Evolutionary conservation across 257 asterid species (phyloP), one percentile per base, ranked within the genome.

Genomic region (Agastache rugosa): DNA sequence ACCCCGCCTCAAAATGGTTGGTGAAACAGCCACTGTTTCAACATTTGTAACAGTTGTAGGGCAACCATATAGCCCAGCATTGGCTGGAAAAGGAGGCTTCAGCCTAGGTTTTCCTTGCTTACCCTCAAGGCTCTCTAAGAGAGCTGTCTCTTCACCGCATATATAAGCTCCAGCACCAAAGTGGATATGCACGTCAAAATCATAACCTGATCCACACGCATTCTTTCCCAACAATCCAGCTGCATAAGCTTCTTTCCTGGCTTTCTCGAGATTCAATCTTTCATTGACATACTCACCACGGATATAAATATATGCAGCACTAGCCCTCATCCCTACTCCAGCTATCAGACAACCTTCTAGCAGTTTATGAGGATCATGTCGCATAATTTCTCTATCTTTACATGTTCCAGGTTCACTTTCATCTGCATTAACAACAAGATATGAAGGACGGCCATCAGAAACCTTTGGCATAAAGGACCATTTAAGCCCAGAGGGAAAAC

Each of bases 361-460:
- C 65, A 95, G 82, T 64, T 95, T 95, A 86, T 95, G 99, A 29
- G 99, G 99, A 85, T 95, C 99, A 63, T 95, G 99, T 29, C 98
- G 92, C 99, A 92, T 95, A 41, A 95, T 95, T 85, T 95, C 98
- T 84, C 99, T 86, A 73, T 95, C 99, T 80, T 92, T 95, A 79
- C 98, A 95, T 0, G 98, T 95, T 69, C 99, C 98, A 56, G 99
- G 99, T 85, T 95, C 99, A 85, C 98, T 90, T 85, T 92, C 99
- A 77, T 95, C 99, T 42, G 99, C 99, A 83, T 92, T 95, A 72
- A 92, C 98, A 39, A 95, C 99, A 75, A 95, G 98, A 79, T 92
- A 95, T 20, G 97, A 90, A 73, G 99, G 99, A 47, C 98, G 98
- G 22, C 99, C 98, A 83, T 95, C 99, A 58, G 98, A 85, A 41